phyloP scores from a whole-genome alignment of 257 asterid genomes.

The Ilex asprella region DNA sequence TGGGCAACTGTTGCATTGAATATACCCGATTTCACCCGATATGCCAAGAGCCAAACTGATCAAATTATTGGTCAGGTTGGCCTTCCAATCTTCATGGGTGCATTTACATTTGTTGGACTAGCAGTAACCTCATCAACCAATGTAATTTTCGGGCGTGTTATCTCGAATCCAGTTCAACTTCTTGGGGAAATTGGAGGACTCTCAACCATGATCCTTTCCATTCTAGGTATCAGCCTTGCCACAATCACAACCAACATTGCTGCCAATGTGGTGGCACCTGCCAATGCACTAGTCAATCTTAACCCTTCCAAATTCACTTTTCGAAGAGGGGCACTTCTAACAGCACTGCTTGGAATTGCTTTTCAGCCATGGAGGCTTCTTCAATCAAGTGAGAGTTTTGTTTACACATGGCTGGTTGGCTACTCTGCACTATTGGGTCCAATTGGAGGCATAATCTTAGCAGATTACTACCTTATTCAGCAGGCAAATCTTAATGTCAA shows the following conservation, averaged over 20 bases:
- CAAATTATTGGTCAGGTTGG: conserved; percentile 75
- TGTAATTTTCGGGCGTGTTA: conserved; percentile 60
- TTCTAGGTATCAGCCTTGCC: conserved; percentile 72
- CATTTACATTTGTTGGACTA: conserved; percentile 77
- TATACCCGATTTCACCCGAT: conserved; percentile 90
- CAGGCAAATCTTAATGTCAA: conserved; percentile 26
- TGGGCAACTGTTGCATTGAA: conserved; percentile 84
- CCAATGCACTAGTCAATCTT: conserved; percentile 74
- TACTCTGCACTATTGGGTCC: conserved; percentile 86
- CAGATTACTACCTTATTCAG: conserved; percentile 60
- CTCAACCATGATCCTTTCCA: conserved; percentile 52
- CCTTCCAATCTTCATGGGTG: conserved; percentile 81
- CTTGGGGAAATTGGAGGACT: conserved; percentile 73
- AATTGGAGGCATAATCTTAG: conserved; percentile 56
- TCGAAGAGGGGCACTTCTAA: conserved; percentile 54
- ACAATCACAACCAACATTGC: conserved; percentile 83
- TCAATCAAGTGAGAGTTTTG: conserved; percentile 77
- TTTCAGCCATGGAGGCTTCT: conserved; percentile 93
- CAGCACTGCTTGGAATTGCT: conserved; percentile 70
- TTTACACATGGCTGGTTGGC: conserved; percentile 88
- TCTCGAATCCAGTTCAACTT: conserved; percentile 69
- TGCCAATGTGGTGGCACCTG: conserved; percentile 93
- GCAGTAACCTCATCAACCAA: conserved; percentile 91
- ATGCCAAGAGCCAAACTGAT: conserved; percentile 59
- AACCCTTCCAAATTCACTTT: conserved; percentile 70